Evolutionary conservation across 768 basidiomycete genomes (phyloP), one percentile per base, ranked within the genome.

Genomic region (Cyclocybe cylindracea): DNA sequence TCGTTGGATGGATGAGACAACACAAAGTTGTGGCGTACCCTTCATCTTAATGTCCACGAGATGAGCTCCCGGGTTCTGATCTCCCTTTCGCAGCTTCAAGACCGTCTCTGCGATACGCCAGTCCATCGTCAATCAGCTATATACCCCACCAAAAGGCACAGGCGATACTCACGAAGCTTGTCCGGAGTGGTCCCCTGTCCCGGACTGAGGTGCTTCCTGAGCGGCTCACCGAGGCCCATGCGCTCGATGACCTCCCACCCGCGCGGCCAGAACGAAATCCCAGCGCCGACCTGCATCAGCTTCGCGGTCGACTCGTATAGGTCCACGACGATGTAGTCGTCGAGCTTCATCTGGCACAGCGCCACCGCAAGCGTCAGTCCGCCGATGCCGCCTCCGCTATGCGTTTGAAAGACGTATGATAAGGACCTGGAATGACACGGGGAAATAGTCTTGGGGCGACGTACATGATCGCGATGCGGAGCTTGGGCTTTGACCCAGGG

Each of bases 231-330:
- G n/a, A 81, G 48, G 2, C 74, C 78, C 11, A 79, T 61, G 2
- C 62, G 57, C 18, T 66, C 61, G 35, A 79, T 54, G 5, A 77
- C 65, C 35, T 74, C 70, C 73, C 73, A 73, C 10, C 71, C 61
- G 16, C 74, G 69, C 5, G 66, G 70, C 66, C 65, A 76, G 2
- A 76, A 58, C 10, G 70, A 24, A 31, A 80, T 68, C 5, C 79
- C 79, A 6, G 77, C 78, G n/a, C 77, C 79, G 8, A 78, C 46
- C 51, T 77, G 72, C 33, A 70, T 61, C 46, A 78, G 71, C 43
- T 71, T 61, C 24, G 57, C 57, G 18, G 77, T 65, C 5, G 76
- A 69, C 56, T 79, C 79, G 46, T 77, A 80, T 3, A 80, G 57
- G 50, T 76, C 70, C 10, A 80, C 69, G 33, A 70, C 59, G 7